Base-by-base conservation (phyloP, 306 rosid species). In the Elaeagnus macrophylla region DNA sequence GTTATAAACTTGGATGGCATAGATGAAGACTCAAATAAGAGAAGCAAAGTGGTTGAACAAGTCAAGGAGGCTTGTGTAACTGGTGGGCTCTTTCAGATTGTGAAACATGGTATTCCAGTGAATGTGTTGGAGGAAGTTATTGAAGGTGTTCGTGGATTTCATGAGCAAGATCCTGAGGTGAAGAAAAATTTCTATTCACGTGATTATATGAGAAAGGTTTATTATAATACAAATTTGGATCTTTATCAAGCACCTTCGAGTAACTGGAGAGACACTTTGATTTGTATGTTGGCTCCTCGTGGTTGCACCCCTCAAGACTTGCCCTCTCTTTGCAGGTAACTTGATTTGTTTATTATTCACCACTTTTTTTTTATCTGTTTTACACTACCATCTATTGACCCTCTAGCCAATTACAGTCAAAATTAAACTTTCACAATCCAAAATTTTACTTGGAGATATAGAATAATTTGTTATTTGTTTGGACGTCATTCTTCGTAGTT, bases 1-100 rank as follows among this genome's bases (percentile, higher is more conserved):
- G 25, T 73, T 25, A 57, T 73, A 63, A 68, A 71, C n/a, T 59
- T 80, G 11, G 39, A 60, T 53, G 48, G 53, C 17, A 60, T 76
- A 5, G 38, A 53, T n/a, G 6, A 10, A 7, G 44, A 70, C 11
- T 20, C 49, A 1, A 12, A 5, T 32, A 7, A 3, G 12, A 73
- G 54, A 10, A 12, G 15, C 0, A 4, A 44, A 8, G 13, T 12
- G 6, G 11, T 43, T 7, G 52, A 57, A 4, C 6, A 57, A 37
- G 45, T 59, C n/a, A 5, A 40, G 20, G 10, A 67, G 6, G 57
- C 54, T 1, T 58, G 12, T 10, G 65, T 51, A 60, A 51, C 36
- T 6, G 51, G 66, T 48, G 72, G 72, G 6, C 58, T 67, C 38
- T 67, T 67, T 19, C 72, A 67, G 9, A 47, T 67, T 20, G 19